Base-by-base conservation (phyloP, 2,329 filamentous ascomycete species). In the Fusarium sp. region DNA sequence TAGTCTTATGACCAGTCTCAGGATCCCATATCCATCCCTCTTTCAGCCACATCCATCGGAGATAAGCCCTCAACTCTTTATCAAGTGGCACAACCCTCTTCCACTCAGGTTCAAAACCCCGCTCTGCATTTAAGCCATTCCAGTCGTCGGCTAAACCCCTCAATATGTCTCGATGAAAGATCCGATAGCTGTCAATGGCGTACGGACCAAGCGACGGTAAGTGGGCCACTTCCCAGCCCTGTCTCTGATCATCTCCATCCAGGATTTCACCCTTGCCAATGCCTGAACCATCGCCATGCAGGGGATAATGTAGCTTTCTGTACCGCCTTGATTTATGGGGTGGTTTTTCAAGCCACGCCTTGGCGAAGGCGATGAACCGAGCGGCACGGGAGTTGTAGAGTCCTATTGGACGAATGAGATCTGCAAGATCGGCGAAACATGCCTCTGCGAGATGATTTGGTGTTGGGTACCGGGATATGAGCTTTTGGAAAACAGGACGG, bases 11-110 rank as follows among this genome's bases (percentile, higher is more conserved):
- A 0, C 71, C 71, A 9, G 68, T 74, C 9, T 62, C 71, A 1
- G 71, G 70, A 29, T 73, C 27, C 71, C 71, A 73, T 20, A 73
- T 25, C 70, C 70, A 73, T 1, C 70, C 58, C 14, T 65, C 47
- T 1, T 62, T 73, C 0, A 74, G 50, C 71, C 71, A 73, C 68
- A 68, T 74, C 71, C 71, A 73, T 4, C 71, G 36, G 0, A 73
- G 38, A 47, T 61, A 73, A 3, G 55, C 62, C 27, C 53, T 56
- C 22, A 73, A 35, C 36, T 73, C 71, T 33, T 73, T 73, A 18
- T 73, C 71, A n/a, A 64, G 29, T 2, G 70, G 71, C 14, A 68
- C 39, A 1, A 73, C 71, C 18, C 63, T 31, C 6, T 73, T 73
- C 71, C 71, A 73, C 11, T 73, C 71, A 1, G 71, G 52, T 15